These are phyloP conservation scores for Pezicula radicicola DNA, from an alignment of 2,329 filamentous ascomycete species.

Conservation along the genomic window DNA sequence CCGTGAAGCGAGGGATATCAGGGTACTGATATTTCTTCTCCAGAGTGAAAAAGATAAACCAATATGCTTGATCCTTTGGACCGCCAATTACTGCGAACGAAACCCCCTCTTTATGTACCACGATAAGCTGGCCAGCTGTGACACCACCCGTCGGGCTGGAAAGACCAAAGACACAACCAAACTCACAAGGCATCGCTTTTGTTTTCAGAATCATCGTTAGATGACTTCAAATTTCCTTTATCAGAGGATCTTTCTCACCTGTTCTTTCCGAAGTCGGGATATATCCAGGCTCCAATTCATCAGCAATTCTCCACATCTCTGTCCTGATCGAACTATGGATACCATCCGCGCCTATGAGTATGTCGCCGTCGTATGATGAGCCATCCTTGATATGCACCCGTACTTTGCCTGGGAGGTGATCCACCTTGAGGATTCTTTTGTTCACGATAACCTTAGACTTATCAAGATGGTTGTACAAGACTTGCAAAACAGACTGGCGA, in stretches of 20 bases:
- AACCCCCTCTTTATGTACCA: conserved; percentile 9
- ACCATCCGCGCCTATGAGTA: conserved; percentile 12
- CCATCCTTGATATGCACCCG: conserved; percentile 9
- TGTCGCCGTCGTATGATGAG: conserved; percentile 2
- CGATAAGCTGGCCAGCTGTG: neutral
- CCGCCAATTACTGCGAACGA: conserved; percentile 16
- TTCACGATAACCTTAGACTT: conserved; percentile 3
- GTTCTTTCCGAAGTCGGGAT: neutral
- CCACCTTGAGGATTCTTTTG: conserved; percentile 6
- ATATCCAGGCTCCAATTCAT: neutral
- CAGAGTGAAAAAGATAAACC: conserved; percentile 19
- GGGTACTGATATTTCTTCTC: conserved; percentile 15
- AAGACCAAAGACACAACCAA: neutral
- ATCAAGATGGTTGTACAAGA: neutral
- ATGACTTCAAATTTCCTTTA: neutral
- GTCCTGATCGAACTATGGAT: conserved; percentile 10
- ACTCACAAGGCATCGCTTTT: conserved; percentile 1
- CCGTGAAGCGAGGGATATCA: conserved; percentile 25
- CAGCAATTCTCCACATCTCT: conserved; percentile 6
- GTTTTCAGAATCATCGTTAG: neutral
- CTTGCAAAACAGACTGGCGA: neutral
- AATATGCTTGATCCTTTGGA: conserved; percentile 14
- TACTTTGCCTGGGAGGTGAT: conserved; percentile 1
- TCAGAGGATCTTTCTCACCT: neutral
- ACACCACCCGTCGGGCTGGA: conserved; percentile 3